Conservation (phyloP, 2,329 filamentous ascomycete genomes). For the Ciborinia camelliae region DNA sequence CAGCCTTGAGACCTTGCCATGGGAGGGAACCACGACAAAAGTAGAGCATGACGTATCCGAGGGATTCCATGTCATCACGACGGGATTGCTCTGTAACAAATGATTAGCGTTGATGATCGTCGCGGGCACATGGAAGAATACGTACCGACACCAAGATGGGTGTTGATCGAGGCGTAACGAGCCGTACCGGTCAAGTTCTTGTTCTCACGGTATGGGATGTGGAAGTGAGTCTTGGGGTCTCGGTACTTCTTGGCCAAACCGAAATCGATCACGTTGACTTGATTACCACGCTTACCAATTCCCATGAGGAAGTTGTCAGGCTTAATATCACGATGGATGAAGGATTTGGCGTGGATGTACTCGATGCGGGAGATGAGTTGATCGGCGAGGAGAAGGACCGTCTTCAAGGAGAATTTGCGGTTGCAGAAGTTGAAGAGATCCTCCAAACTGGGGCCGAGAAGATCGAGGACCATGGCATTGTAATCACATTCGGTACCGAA, state of each 20-base stretch:
- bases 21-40: constrained; percentile 98
- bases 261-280: constrained; percentile 99
- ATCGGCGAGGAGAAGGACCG: constrained; percentile 90
- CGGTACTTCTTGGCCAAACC: constrained; percentile 99
- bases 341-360: constrained; percentile 99
- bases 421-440: constrained; percentile 99
- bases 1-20: constrained; percentile 98
- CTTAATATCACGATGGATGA: constrained; percentile 99
- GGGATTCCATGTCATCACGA: constrained; percentile 98
- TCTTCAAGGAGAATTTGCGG: constrained; percentile 99
- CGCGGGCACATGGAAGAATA: constrained; percentile 29
- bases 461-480: constrained; percentile 98
- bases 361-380: constrained; percentile 99
- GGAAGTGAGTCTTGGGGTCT: constrained; percentile 99
- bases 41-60: constrained; percentile 99
- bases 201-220: constrained; percentile 99
- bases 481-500: constrained; percentile 99
- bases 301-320: constrained; percentile 99
- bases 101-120: constrained; percentile 33
- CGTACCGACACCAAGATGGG: constrained; percentile 87
- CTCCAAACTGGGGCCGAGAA: constrained; percentile 91
- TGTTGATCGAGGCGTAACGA: constrained; percentile 98
- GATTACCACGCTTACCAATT: constrained; percentile 97
- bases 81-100: constrained; percentile 77
- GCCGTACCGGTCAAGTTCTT: constrained; percentile 99